These are phyloP conservation scores for Pterocarpus santalinus DNA, from an alignment of 306 rosid species.

Conservation along the genomic window DNA sequence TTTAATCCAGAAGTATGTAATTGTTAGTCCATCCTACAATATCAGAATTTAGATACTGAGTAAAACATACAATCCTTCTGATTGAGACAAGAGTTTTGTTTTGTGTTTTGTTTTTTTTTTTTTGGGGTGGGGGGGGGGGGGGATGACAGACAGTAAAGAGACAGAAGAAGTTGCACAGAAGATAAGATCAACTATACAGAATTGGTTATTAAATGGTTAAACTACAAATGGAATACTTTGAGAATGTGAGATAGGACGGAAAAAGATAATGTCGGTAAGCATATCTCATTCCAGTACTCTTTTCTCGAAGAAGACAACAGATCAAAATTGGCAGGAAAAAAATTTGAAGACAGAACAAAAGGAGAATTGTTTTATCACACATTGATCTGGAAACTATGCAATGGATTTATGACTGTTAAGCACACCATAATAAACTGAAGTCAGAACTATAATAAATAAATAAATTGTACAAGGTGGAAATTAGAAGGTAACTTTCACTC, in stretches of 20 bases:
- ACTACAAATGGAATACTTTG: neutral
- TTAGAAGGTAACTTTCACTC: neutral
- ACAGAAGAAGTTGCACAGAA: neutral
- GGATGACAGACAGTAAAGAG: neutral
- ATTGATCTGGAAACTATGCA: neutral
- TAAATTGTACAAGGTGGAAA: slow-evolving; percentile 11
- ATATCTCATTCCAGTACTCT: slow-evolving; percentile 24
- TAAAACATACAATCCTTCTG: neutral
- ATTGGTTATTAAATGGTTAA: neutral
- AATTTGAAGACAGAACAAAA: neutral
- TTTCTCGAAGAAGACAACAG: neutral
- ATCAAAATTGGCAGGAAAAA: slow-evolving; percentile 22
- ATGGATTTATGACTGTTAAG: neutral
- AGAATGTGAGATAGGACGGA: neutral
- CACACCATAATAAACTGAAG: neutral
- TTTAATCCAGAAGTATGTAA: slow-evolving; percentile 96
- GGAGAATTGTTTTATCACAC: slow-evolving; percentile 23
- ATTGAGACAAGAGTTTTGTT: neutral
- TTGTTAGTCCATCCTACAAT: slow-evolving; percentile 88
- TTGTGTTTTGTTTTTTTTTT: too few species aligned
- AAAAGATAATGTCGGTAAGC: neutral
- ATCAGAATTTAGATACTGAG: slow-evolving; percentile 33
- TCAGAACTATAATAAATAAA: neutral
- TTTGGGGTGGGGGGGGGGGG: too few species aligned
- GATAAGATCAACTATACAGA: slow-evolving; percentile 15